These are phyloP conservation scores for Thelephora aurantiotincta DNA, from an alignment of 768 basidiomycete genomes.

Conservation along the genomic window DNA sequence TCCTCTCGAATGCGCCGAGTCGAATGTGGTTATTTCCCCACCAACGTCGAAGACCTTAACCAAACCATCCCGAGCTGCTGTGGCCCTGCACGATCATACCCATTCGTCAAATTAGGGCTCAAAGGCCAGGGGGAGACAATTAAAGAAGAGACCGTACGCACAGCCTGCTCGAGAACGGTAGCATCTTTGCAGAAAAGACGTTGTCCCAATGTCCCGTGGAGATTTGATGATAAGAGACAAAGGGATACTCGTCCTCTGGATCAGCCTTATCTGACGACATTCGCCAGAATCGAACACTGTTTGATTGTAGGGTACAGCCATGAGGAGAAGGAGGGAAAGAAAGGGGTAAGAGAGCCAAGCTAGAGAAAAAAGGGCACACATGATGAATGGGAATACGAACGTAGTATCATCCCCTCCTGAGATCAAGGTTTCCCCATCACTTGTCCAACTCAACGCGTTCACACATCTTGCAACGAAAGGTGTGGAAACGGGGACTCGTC, in stretches of 20 bases:
- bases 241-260: constrained; percentile 39
- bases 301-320: background rate
- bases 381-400: constrained; percentile 17
- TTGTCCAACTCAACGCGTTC: constrained; percentile 66
- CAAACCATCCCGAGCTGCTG: constrained; percentile 63
- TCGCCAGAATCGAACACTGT: constrained; percentile 67
- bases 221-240: constrained; percentile 51
- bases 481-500: background rate
- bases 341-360: constrained; percentile 1
- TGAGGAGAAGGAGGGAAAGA: background rate
- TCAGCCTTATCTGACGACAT: constrained; percentile 30
- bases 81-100: constrained; percentile 29
- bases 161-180: constrained; percentile 71
- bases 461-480: constrained; percentile 39
- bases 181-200: constrained; percentile 74
- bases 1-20: constrained; percentile 26
- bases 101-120: constrained; percentile 4
- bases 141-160: constrained; percentile 21
- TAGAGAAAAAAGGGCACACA: background rate
- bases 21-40: constrained; percentile 12
- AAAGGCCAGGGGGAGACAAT: background rate
- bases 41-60: constrained; percentile 68
- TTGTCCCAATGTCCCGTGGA: constrained; percentile 71
- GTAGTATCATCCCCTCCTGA: constrained; percentile 67
- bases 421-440: constrained; percentile 47